Base-by-base conservation (phyloP, 1,139 yeast genomes). In the Suhomyces wounanorum region DNA sequence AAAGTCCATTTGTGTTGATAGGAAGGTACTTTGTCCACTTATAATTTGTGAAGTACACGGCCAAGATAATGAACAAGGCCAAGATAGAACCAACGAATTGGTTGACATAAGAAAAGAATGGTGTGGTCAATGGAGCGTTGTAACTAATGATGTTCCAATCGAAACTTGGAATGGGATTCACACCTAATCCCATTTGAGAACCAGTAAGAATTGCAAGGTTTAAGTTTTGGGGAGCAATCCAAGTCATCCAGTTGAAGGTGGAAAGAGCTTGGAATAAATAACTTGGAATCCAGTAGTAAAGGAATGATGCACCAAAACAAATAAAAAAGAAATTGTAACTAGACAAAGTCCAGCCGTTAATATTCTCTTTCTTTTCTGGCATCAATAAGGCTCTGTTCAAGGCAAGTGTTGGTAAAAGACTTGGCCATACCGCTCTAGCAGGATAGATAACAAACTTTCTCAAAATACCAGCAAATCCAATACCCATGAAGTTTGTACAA, bases 41-140 rank as follows among this genome's bases (percentile, higher is more conserved):
- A 46, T 52, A 50, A 56, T 62, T 62, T 28, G 56, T 37, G 45
- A 41, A 75, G 70, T 38, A 59, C 57, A 55, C 66, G 52, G 68
- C 65, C 49, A 74, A 57, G 36, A 75, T 70, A 21, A 65, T 64
- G 40, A 69, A 47, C 50, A 73, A 72, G 1, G 65, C 76, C 10
- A 74, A 31, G 0, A 72, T 13, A 28, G 69, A 56, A 1, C 80
- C 80, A 18, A 70, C 45, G 55, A 69, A 75, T 45, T 65, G 68
- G 52, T 72, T 75, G 11, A 63, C 66, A 51, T 72, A 71, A 1
- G 78, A 70, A 56, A 64, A 75, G 16, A 60, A 55, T 11, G 64
- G 64, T 11, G 52, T n/a, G 10, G 52, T 35, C 16, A 44, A 40
- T 33, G 60, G 54, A 8, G 55, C 44, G 37, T 49, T 54, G 45